Conservation (phyloP, 2,329 filamentous ascomycete genomes). For the Fusarium burgessii region DNA sequence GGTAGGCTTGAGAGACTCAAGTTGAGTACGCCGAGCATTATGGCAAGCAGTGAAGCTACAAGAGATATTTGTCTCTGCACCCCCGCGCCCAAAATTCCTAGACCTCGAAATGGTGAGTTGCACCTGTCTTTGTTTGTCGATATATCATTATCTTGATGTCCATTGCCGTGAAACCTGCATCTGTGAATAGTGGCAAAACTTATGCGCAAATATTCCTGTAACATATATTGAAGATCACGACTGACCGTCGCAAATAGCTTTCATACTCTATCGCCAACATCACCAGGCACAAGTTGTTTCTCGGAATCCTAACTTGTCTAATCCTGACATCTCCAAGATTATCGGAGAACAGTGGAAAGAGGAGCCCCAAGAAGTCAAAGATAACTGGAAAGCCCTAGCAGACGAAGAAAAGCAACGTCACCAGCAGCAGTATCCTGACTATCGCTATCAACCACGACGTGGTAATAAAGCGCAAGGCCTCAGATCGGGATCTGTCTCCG, state of each 20-base stretch:
- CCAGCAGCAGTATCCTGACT: constrained; percentile 89
- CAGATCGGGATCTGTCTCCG: constrained; percentile 51
- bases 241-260: constrained; percentile 71
- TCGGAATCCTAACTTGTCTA: constrained; percentile 88
- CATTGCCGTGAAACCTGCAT: constrained; percentile 4
- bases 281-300: constrained; percentile 85
- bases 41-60: constrained; percentile 48
- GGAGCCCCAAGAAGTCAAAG: constrained; percentile 79
- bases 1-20: constrained; percentile 48
- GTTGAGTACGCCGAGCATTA: constrained; percentile 46
- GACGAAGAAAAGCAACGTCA: constrained; percentile 94
- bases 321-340: constrained; percentile 97
- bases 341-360: constrained; percentile 93
- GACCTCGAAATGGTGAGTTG: constrained; percentile 69
- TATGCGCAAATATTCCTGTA: background rate
- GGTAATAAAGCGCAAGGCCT: constrained; percentile 55
- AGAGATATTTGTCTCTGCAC: constrained; percentile 68
- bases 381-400: constrained; percentile 88
- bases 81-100: constrained; percentile 67
- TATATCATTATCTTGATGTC: background rate
- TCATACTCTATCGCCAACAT: constrained; percentile 96
- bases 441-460: constrained; percentile 90
- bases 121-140: constrained; percentile 30
- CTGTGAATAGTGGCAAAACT: constrained; percentile 14
- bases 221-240: background rate